A percentile compares a stretch with the other conserved stretches of the same genome.
Evolutionary conservation across 768 basidiomycete genomes (phyloP).

Genomic region (Pulveroboletus frians): DNA sequence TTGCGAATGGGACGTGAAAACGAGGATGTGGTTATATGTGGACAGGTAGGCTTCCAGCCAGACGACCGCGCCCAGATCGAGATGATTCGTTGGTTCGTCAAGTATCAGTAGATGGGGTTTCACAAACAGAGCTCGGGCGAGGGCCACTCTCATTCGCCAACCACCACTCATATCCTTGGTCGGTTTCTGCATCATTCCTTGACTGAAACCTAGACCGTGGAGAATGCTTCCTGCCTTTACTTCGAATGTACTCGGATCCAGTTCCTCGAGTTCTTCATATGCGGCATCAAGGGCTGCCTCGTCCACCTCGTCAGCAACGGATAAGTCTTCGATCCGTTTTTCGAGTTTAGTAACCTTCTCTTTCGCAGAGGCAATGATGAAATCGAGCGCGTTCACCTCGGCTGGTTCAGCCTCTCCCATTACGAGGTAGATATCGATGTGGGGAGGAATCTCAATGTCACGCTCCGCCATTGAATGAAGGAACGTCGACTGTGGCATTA

Average conservation of each 20-base stretch:
- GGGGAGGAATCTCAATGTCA: constrained; percentile 88
- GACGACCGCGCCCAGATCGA: constrained; percentile 96
- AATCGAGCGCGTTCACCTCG: constrained; percentile 94
- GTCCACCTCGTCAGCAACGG: constrained; percentile 83
- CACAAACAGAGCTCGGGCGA: constrained; percentile 92
- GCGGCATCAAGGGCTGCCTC: constrained; percentile 81
- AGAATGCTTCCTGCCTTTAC: constrained; percentile 92
- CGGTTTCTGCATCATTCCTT: constrained; percentile 89
- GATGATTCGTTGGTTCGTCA: constrained; percentile 89
- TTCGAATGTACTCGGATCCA: constrained; percentile 95
- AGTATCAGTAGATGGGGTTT: constrained; percentile 94
- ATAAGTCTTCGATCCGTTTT: constrained; percentile 89
- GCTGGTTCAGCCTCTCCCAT: constrained; percentile 94
- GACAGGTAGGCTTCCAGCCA: constrained; percentile 98
- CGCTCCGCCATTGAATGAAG: constrained; percentile 93
- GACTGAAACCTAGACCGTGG: constrained; percentile 93
- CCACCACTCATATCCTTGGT: constrained; percentile 99
- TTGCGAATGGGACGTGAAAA: constrained; percentile 97
- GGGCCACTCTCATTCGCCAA: constrained; percentile 98
- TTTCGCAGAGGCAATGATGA: constrained; percentile 88
- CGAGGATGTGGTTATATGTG: constrained; percentile 97
- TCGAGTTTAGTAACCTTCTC: constrained; percentile 93
- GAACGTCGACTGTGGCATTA: constrained; percentile 73
- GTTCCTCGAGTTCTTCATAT: constrained; percentile 95
- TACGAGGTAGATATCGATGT: constrained; percentile 98